A percentile compares a stretch with the other conserved stretches of the same genome.
Evolutionary conservation across 78 protist genomes (phyloP).

Genomic region (Guillardia theta): DNA sequence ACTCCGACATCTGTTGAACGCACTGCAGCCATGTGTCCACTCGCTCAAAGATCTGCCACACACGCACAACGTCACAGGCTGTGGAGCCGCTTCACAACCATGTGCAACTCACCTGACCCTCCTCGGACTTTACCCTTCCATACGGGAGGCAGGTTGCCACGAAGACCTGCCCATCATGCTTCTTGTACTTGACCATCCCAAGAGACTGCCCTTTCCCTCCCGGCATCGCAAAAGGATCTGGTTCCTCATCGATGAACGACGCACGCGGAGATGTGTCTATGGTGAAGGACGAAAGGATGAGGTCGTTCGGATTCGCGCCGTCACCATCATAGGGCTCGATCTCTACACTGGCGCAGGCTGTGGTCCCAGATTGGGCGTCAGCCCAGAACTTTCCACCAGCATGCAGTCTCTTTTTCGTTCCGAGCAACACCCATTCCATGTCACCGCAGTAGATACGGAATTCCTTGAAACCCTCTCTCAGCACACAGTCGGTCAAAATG

Average conservation of each 20-base stretch:
- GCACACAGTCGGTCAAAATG: conserved; percentile 8
- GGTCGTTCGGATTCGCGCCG: background rate
- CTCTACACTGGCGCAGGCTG: background rate
- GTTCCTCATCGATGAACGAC: background rate
- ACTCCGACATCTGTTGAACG: background rate
- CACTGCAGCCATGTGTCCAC: background rate
- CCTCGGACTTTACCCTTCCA: background rate
- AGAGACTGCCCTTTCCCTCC: background rate
- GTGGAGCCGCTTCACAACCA: background rate
- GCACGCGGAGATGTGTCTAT: background rate
- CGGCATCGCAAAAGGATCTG: background rate
- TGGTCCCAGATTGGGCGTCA: background rate
- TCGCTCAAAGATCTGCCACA: background rate
- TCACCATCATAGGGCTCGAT: background rate
- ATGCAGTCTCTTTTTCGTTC: background rate
- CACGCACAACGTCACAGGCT: background rate
- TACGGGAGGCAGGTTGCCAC: background rate
- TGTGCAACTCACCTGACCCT: background rate
- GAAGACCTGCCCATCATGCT: background rate
- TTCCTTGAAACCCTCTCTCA: background rate
- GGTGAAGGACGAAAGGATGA: background rate
- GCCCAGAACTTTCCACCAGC: background rate
- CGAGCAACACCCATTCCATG: background rate
- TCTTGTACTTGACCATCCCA: background rate
- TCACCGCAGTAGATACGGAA: background rate